Base-by-base conservation (phyloP, 768 basidiomycete genomes). In the Amanita subjunquillea region DNA sequence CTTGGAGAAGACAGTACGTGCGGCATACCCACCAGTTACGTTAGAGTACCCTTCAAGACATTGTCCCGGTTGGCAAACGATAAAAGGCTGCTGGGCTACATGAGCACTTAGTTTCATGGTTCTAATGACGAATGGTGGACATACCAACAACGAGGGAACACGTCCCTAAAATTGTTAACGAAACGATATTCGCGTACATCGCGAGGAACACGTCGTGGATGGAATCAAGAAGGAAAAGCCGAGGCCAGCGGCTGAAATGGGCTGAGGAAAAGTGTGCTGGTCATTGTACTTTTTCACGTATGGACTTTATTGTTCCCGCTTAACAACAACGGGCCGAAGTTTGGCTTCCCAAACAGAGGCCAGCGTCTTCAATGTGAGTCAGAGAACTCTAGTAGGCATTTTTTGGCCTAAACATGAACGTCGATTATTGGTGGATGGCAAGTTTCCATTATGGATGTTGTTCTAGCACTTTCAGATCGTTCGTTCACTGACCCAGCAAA, bases 21-120 rank as follows among this genome's bases (percentile, higher is more conserved):
- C 79, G 61, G 73, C 69, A 39, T 15, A 67, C 70, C 32, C 54
- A 82, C 86, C 69, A 60, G 86, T 84, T 22, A 75, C 78, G 62
- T 91, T 90, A 30, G 85, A 80, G 67, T 69, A 78, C 54, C 89
- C 89, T 66, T 89, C 76, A 53, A 91, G 69, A 72, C 89, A 91
- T 85, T 91, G 87, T 59, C 88, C 88, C 64, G 88, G 85, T 86
- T 87, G 72, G 74, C 88, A 91, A 56, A 91, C 73, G 53, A 90
- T 80, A 61, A 72, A 1, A 72, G 29, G 75, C 68, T 72, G 68
- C 66, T 83, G 80, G 54, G 83, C 82, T 63, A 22, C 25, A 15
- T 3, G n/a, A 15, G 4, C n/a, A 10, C 22, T 20, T 17, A 3
- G 17, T 48, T 4, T 23, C 9, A 17, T 15, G 4, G 9, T 15